Base-by-base conservation (phyloP, 768 basidiomycete genomes). In the Serpula lacrymans region DNA sequence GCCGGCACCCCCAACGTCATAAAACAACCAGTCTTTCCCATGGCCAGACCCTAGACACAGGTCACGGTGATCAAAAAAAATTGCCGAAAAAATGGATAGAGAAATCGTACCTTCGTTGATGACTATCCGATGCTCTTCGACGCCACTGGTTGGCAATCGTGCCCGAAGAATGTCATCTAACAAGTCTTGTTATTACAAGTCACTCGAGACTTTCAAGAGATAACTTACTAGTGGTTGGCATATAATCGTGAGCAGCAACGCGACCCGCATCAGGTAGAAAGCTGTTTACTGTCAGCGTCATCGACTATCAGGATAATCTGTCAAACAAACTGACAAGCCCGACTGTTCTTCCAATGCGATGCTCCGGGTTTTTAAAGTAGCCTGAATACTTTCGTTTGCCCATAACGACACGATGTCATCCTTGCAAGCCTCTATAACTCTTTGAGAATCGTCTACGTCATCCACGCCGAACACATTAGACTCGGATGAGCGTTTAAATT, bases 131-230 rank as follows among this genome's bases (percentile, higher is more conserved):
- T 84, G 78, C 54, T 83, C 78, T 49, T 83, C 80, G 4, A 82
- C 77, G 3, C 82, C 80, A 27, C 77, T 59, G 1, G 83, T 85
- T 34, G 74, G 72, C 27, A 86, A 65, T 37, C 82, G 71, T 12
- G 81, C 80, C 37, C 75, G 76, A 34, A 86, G 62, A 22, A 86
- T 73, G 50, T 86, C 83, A 18, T 75, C 81, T 77, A 49, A 22
- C 21, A 5, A n/a, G 2, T 21, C 28, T 23, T 36, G 22, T 28
- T 22, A 20, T 18, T 24, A 21, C 12, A 13, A 25, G 5, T 30
- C 10, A n/a, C n/a, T 29, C 16, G 43, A 28, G 36, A 20, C 23
- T 16, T n/a, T n/a, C n/a, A 30, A 17, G 32, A 28, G 41, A 8
- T 6, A 7, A 52, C 69, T 13, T 49, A 78, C 80, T 71, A 46